These are phyloP conservation scores for Erysiphe pulchra DNA, from an alignment of 2,329 filamentous ascomycete species.

Conservation along the genomic window DNA sequence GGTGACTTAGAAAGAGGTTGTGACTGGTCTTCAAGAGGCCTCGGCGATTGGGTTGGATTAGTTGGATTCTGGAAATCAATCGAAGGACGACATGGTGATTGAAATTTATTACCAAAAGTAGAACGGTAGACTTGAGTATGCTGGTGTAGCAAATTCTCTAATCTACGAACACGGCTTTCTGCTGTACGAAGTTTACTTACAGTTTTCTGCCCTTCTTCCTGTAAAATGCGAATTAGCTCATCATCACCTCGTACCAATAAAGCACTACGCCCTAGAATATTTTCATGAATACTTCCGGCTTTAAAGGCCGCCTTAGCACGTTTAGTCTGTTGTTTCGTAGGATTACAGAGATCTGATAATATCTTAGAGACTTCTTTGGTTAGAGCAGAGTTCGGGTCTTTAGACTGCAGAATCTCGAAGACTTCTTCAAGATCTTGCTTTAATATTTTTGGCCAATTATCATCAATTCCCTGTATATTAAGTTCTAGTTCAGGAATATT, in stretches of 20 bases:
- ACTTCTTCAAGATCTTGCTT: slow-evolving; percentile 58
- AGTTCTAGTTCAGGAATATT: slow-evolving; percentile 59
- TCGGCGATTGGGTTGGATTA: slow-evolving; percentile 12
- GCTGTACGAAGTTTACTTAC: slow-evolving; percentile 57
- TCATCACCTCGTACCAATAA: slow-evolving; percentile 70
- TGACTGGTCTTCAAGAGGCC: slow-evolving; percentile 19
- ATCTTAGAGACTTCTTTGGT: slow-evolving; percentile 50
- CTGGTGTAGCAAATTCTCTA: slow-evolving; percentile 79
- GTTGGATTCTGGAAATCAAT: slow-evolving; percentile 23
- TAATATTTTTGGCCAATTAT: slow-evolving; percentile 52
- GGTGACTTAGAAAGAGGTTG: slow-evolving; percentile 33
- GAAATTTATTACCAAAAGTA: slow-evolving; percentile 28
- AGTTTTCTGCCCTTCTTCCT: slow-evolving; percentile 54
- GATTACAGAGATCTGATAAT: slow-evolving; percentile 52
- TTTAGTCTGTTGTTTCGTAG: slow-evolving; percentile 67
- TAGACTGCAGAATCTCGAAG: slow-evolving; percentile 34
- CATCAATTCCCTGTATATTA: slow-evolving; percentile 56
- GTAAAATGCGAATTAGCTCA: slow-evolving; percentile 50
- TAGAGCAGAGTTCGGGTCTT: slow-evolving; percentile 38
- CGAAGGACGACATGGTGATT: slow-evolving; percentile 17
- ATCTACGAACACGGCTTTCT: slow-evolving; percentile 66
- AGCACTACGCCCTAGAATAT: slow-evolving; percentile 64
- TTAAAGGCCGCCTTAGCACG: slow-evolving; percentile 76
- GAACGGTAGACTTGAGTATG: slow-evolving; percentile 36
- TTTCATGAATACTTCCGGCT: slow-evolving; percentile 82